Conservation (phyloP, 176 grass and related monocot species). For the Cocos nucifera region DNA sequence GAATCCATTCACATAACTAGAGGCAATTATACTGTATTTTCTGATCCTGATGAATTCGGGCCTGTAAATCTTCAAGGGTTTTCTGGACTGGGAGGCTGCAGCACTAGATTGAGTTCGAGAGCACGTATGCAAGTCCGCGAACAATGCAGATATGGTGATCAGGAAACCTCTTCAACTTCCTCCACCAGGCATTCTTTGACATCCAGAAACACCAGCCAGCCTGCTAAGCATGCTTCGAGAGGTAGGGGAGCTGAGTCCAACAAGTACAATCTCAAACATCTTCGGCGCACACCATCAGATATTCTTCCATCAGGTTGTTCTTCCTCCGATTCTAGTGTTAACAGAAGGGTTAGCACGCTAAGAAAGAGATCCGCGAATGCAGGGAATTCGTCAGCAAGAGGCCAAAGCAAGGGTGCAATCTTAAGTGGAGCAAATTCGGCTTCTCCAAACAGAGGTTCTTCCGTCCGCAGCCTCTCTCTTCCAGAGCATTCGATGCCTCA, state of each 20-base stretch:
- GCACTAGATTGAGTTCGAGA: not conserved
- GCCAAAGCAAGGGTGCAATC: conserved; percentile 18
- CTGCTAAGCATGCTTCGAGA: not conserved
- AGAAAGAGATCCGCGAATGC: conserved; percentile 14
- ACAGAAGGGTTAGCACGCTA: conserved; percentile 21
- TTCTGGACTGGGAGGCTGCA: not conserved
- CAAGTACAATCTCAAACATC: not conserved
- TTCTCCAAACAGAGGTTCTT: not conserved
- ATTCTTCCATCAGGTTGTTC: not conserved
- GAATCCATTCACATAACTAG: too few relatives aligned
- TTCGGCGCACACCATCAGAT: not conserved
- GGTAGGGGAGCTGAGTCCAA: not conserved
- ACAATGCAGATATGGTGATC: not conserved
- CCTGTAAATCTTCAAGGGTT: too few relatives aligned
- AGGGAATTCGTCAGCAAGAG: not conserved
- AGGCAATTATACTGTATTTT: too few relatives aligned
- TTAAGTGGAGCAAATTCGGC: conserved; percentile 8
- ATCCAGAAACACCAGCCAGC: not conserved
- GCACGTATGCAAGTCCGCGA: not conserved
- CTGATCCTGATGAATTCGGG: too few relatives aligned
- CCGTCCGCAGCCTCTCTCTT: not conserved
- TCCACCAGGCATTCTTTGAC: not conserved
- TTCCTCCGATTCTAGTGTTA: not conserved
- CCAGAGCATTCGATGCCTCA: not conserved
- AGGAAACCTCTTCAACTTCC: not conserved